Evolutionary conservation across 1,284 basidiomycete species (phyloP), one percentile per base, ranked within the genome.

Genomic region (Rhodotorula sp.): DNA sequence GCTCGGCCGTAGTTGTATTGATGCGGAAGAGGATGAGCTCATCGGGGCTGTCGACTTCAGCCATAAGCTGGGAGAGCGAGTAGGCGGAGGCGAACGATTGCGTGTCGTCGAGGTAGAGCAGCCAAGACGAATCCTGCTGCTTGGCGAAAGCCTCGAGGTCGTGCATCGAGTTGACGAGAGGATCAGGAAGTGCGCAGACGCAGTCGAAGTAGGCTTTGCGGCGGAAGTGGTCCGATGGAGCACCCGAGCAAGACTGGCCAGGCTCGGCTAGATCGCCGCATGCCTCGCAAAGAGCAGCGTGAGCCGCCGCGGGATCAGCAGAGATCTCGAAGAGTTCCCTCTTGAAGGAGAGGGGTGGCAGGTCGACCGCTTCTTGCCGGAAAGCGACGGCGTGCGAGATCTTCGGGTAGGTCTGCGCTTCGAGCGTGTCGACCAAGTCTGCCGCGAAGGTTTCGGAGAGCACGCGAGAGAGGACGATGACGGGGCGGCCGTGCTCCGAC

Each of bases 81-180:
- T 55, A 52, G 29, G 57, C 27, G 3, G 59, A 51, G 24, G 64
- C 68, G 48, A 73, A 66, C 9, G 57, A 30, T n/a, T 63, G 60
- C 62, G 67, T 58, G 59, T 73, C 72, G 57, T 73, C 66, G 53
- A 73, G 59, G 57, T 71, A 66, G 29, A 70, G 59, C 19, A 73
- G 29, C 68, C 68, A 73, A 4, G 66, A 61, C 1, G 20, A 29
- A 15, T 54, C 57, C 17, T 55, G 58, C 7, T 24, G 54, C 9
- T 55, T 51, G 29, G 54, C 52, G 29, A 53, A 27, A 29, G 66
- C 65, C 19, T 70, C 66, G 39, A 73, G 63, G n/a, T 67, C 66
- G 51, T 36, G 59, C 59, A 73, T 66, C 20, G 51, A n/a, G 4
- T 39, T 15, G 2, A 61, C 62, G 24, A 64, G 63, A 22, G 48